These are phyloP conservation scores for Cytospora chrysosperma DNA, from an alignment of 2,329 filamentous ascomycete genomes.

Conservation along the genomic window DNA sequence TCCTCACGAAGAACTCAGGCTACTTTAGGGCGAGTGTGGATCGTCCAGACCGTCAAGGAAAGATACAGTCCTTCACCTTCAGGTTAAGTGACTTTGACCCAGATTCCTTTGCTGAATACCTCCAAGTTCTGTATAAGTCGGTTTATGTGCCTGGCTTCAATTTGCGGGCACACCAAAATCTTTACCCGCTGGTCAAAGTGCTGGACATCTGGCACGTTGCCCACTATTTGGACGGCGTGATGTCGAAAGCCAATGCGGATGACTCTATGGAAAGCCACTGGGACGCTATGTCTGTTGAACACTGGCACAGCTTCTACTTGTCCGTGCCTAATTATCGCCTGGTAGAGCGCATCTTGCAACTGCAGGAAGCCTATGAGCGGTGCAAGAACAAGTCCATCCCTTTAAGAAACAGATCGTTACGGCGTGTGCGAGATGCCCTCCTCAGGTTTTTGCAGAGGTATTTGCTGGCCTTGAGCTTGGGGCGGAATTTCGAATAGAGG, in stretches of 20 bases:
- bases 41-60: conserved; percentile 25
- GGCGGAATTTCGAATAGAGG: conserved; percentile 22
- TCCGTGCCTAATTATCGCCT: background rate
- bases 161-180: conserved; percentile 14
- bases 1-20: conserved; percentile 25
- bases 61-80: conserved; percentile 24
- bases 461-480: conserved; percentile 22
- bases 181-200: background rate
- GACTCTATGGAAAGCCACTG: conserved; percentile 27
- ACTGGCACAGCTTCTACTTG: background rate
- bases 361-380: conserved; percentile 20
- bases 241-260: conserved; percentile 19
- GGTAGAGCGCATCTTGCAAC: background rate
- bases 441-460: conserved; percentile 26
- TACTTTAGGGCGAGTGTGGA: conserved; percentile 26
- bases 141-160: conserved; percentile 16
- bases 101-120: conserved; percentile 27
- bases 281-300: background rate
- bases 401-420: conserved; percentile 25
- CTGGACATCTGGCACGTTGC: conserved; percentile 28
- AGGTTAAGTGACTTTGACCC: conserved; percentile 25
- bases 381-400: conserved; percentile 26
- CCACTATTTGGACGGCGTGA: conserved; percentile 25
- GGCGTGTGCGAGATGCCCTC: conserved; percentile 27
- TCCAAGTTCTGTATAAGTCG: conserved; percentile 25